These are phyloP conservation scores for Marsdenia floribunda DNA, from an alignment of 257 asterid genomes.

Conservation along the genomic window DNA sequence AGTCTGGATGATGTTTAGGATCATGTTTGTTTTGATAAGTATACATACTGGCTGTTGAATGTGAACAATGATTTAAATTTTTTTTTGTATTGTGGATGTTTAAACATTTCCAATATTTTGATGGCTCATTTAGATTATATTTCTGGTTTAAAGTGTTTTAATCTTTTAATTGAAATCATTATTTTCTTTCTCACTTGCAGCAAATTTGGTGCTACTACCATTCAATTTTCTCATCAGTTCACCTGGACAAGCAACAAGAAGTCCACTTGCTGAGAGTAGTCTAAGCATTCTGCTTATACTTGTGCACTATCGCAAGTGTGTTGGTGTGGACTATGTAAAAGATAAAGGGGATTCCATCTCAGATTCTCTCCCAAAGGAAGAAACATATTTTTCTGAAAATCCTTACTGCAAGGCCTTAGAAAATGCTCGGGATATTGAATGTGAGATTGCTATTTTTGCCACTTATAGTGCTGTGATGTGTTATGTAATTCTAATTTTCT, in stretches of 20 bases:
- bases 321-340: slow-evolving; percentile 46
- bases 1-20: neutral
- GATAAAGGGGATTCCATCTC: slow-evolving; percentile 42
- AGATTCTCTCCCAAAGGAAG: slow-evolving; percentile 56
- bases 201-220: slow-evolving; percentile 76
- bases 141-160: neutral
- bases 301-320: slow-evolving; percentile 63
- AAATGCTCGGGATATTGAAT: slow-evolving; percentile 78
- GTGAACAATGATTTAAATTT: neutral
- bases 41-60: neutral
- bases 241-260: slow-evolving; percentile 67
- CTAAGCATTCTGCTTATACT: slow-evolving; percentile 77
- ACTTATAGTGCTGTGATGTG: slow-evolving; percentile 15
- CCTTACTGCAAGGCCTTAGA: slow-evolving; percentile 80
- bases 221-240: slow-evolving; percentile 71
- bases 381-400: slow-evolving; percentile 63
- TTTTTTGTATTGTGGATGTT: neutral
- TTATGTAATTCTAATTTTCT: slow-evolving; percentile 23
- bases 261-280: slow-evolving; percentile 77
- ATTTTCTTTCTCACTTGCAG: slow-evolving; percentile 47
- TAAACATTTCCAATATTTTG: neutral
- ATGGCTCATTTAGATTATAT: slow-evolving; percentile 6
- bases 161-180: neutral
- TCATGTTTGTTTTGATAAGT: neutral
- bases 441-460: slow-evolving; percentile 40